These are phyloP conservation scores for Acaromyces ingoldii DNA, from an alignment of 1,284 basidiomycete genomes.

Conservation along the genomic window DNA sequence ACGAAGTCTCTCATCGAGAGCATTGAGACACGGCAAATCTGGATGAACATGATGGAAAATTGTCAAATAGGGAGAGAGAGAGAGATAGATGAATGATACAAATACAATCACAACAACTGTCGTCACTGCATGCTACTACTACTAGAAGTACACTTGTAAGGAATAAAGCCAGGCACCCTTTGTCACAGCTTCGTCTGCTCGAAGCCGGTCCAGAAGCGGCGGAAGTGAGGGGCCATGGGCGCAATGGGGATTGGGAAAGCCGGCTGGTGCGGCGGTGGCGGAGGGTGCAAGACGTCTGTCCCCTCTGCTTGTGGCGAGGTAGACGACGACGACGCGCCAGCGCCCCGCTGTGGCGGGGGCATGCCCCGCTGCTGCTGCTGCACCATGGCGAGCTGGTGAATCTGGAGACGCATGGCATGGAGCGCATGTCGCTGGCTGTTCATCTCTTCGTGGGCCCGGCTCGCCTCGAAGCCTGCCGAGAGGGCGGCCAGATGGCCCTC, in stretches of 20 bases:
- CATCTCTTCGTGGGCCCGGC: constrained; percentile 29
- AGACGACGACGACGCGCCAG: no score
- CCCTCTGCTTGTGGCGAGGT: no score
- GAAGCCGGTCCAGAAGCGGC: constrained; percentile 11
- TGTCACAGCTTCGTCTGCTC: constrained; percentile 13
- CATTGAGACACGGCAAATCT: no score
- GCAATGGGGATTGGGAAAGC: not conserved
- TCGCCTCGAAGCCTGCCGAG: constrained; percentile 25
- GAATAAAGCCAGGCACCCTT: no score
- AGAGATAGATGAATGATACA: no score
- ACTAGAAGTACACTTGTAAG: no score
- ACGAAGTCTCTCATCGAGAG: no score
- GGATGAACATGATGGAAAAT: no score
- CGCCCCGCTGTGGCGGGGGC: not conserved
- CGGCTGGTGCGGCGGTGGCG: not conserved
- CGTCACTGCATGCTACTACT: no score
- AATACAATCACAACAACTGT: no score
- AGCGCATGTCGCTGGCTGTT: constrained; percentile 25
- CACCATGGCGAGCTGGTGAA: constrained; percentile 15
- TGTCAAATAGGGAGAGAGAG: no score
- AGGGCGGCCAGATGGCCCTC: constrained; percentile 25
- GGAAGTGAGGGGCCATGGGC: not conserved
- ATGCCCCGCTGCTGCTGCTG: not conserved
- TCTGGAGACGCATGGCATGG: constrained; percentile 32
- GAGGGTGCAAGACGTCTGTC: no score